phyloP scores from a whole-genome alignment of 306 rosid genomes.

The Hylodesmum podocarpum region DNA sequence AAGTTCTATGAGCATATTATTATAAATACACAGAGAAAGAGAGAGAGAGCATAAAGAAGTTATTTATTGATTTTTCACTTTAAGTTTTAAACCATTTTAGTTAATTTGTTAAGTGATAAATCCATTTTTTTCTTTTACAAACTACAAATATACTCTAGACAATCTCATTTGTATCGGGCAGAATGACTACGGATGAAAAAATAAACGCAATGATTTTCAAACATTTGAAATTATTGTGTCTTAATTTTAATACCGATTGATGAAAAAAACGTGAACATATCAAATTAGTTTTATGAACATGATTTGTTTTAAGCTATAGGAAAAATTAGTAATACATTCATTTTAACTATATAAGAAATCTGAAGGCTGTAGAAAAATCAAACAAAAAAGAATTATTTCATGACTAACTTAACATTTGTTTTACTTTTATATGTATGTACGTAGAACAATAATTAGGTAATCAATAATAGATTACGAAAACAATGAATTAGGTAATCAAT shows the following conservation, averaged over 20 bases:
- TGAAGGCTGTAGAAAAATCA: background rate
- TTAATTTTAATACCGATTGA: background rate
- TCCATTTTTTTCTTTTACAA: too few species aligned
- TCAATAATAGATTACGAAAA: background rate
- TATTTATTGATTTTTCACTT: background rate
- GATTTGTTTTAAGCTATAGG: background rate
- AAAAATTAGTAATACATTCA: background rate
- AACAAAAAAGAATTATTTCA: background rate
- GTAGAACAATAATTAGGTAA: constrained; percentile 3
- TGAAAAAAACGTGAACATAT: background rate
- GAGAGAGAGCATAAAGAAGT: background rate
- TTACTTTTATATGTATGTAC: background rate
- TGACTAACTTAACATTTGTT: too few species aligned
- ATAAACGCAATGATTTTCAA: too few species aligned
- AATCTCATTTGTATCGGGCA: too few species aligned
- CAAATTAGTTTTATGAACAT: background rate
- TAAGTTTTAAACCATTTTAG: too few species aligned
- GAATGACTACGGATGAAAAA: too few species aligned
- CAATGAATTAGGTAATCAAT: background rate
- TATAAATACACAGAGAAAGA: background rate
- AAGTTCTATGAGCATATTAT: background rate
- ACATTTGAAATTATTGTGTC: background rate
- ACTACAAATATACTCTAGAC: too few species aligned
- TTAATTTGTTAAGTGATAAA: too few species aligned
- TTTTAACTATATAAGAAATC: background rate